Conservation (phyloP, 805 yeast species). For the Suhomyces vadensis region DNA sequence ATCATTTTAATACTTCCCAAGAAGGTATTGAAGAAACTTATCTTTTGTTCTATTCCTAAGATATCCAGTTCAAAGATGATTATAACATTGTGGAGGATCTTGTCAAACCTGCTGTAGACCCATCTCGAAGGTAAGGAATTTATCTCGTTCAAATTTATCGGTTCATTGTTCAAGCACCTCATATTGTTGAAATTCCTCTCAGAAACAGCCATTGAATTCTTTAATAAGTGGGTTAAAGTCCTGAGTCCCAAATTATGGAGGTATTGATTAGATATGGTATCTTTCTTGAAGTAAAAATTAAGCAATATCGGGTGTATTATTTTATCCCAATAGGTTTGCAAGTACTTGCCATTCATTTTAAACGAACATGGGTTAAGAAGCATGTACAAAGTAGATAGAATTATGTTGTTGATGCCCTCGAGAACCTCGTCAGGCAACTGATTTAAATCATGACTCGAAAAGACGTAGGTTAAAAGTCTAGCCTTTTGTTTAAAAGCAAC, state of each 20-base stretch:
- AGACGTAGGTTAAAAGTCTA: slow-evolving; percentile 31
- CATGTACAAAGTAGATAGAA: slow-evolving; percentile 31
- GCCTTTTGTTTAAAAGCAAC: slow-evolving; percentile 24
- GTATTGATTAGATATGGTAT: slow-evolving; percentile 16
- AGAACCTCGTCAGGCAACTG: slow-evolving; percentile 25
- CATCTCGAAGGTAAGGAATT: slow-evolving; percentile 34
- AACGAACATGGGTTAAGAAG: slow-evolving; percentile 22
- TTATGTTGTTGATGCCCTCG: slow-evolving; percentile 30
- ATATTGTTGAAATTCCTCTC: slow-evolving; percentile 26
- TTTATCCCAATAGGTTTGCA: slow-evolving; percentile 40
- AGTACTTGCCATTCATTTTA: slow-evolving; percentile 22
- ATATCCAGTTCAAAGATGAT: slow-evolving; percentile 25
- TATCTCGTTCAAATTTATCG: slow-evolving; percentile 30
- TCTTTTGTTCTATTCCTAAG: slow-evolving; percentile 25
- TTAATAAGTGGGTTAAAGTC: slow-evolving; percentile 27
- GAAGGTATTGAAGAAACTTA: slow-evolving; percentile 24
- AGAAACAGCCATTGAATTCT: slow-evolving; percentile 16
- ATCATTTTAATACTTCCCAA: slow-evolving; percentile 25
- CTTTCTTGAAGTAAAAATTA: slow-evolving; percentile 35
- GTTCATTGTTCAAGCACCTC: slow-evolving; percentile 37
- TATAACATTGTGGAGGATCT: slow-evolving; percentile 27
- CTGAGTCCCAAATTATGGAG: slow-evolving; percentile 33
- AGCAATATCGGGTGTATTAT: slow-evolving; percentile 32
- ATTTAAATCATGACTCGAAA: slow-evolving; percentile 21
- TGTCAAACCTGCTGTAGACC: slow-evolving; percentile 34